These are phyloP conservation scores for Setomelanomma holmii DNA, from an alignment of 2,329 filamentous ascomycete species.

Conservation along the genomic window DNA sequence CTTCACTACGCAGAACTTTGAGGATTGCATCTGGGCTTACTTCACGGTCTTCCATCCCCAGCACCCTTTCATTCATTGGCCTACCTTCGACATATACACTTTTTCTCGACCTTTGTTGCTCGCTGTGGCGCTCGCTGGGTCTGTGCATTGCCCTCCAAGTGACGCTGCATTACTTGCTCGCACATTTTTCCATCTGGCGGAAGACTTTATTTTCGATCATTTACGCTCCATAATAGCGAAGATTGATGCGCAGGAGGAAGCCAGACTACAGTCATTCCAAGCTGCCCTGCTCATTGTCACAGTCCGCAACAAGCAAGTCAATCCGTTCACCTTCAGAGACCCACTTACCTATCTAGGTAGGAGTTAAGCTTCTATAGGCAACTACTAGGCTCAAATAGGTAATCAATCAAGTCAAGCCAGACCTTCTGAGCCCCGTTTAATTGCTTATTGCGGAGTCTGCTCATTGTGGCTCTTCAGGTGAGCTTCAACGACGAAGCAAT, in stretches of 20 bases:
- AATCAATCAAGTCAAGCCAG: too few species aligned
- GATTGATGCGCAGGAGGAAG: background rate
- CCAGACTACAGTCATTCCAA: constrained; percentile 11
- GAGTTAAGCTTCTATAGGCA: constrained; percentile 2
- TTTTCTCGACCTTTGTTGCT: constrained; percentile 49
- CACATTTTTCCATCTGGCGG: constrained; percentile 16
- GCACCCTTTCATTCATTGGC: constrained; percentile 52
- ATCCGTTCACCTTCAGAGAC: too few species aligned
- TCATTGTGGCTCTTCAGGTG: constrained; percentile 12
- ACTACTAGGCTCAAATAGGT: too few species aligned
- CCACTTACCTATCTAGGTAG: too few species aligned
- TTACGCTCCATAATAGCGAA: background rate
- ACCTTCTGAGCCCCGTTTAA: too few species aligned
- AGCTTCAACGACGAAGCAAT: constrained; percentile 12
- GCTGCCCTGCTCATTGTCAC: constrained; percentile 13
- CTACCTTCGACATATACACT: constrained; percentile 51
- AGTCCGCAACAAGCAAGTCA: too few species aligned
- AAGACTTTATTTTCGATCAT: constrained; percentile 17
- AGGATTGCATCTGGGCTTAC: constrained; percentile 48
- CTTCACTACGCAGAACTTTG: constrained; percentile 14
- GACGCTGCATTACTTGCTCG: constrained; percentile 16
- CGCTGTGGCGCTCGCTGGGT: constrained; percentile 52
- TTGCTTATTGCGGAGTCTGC: too few species aligned
- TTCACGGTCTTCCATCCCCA: constrained; percentile 57
- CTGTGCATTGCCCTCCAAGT: constrained; percentile 7